Conservation (phyloP, 2,329 filamentous ascomycete genomes). For the Arthrobotrys sinensis region DNA sequence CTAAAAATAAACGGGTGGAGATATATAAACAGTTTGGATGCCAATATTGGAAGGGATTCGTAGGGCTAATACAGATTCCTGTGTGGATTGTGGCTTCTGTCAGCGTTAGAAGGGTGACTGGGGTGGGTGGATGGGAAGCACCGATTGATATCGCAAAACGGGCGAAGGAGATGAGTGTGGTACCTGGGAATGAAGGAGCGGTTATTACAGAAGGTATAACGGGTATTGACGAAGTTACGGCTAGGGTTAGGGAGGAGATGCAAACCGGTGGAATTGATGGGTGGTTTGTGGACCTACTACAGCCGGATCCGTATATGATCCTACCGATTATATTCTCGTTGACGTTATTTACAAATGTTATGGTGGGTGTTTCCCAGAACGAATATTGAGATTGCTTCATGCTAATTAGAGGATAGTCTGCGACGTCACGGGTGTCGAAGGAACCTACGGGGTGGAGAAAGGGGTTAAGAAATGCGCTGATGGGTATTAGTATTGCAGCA, state of each 20-base stretch:
- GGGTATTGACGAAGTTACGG: neutral
- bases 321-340: conserved; percentile 62
- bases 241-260: conserved; percentile 40
- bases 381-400: neutral
- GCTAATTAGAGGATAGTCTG: conserved; percentile 5
- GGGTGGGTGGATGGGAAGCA: conserved; percentile 15
- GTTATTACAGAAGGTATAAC: neutral
- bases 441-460: conserved; percentile 46
- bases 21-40: conserved; percentile 61
- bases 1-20: conserved; percentile 58
- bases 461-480: conserved; percentile 27
- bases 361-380: conserved; percentile 11
- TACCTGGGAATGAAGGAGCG: neutral
- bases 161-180: neutral
- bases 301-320: conserved; percentile 61
- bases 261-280: conserved; percentile 45
- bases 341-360: conserved; percentile 62
- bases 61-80: conserved; percentile 62
- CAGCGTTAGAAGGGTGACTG: conserved; percentile 60
- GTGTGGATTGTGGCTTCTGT: conserved; percentile 63
- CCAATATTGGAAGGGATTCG: conserved; percentile 62
- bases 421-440: neutral
- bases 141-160: conserved; percentile 12
- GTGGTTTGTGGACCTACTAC: conserved; percentile 62
- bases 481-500: conserved; percentile 24